A percentile compares a stretch with the other conserved stretches of the same genome.
Conservation (phyloP, 1,284 basidiomycete genomes). For the Golubevia pallescens region DNA sequence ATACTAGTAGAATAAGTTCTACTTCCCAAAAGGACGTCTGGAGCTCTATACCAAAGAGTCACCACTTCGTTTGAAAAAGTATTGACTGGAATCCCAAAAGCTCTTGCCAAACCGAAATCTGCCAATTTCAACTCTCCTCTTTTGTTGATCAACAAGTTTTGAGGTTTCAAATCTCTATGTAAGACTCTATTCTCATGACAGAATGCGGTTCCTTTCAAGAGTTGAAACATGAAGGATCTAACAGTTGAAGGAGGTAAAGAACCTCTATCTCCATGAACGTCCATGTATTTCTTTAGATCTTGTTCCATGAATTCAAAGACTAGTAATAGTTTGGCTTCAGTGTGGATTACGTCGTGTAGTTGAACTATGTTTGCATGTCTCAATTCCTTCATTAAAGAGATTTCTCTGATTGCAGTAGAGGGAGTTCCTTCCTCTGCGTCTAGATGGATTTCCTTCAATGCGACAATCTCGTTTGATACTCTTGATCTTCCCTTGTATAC, state of each 20-base stretch:
- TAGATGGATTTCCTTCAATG: conserved; percentile 88
- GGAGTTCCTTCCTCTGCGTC: conserved; percentile 95
- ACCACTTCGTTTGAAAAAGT: conserved; percentile 69
- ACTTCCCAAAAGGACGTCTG: conserved; percentile 94
- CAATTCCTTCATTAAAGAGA: conserved; percentile 94
- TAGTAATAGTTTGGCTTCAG: conserved; percentile 90
- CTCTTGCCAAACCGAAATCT: background rate
- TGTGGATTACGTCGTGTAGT: conserved; percentile 97
- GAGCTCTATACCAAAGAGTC: conserved; percentile 98
- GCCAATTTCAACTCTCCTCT: conserved; percentile 1
- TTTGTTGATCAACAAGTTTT: conserved; percentile 5
- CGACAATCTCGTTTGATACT: conserved; percentile 58
- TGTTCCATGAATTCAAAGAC: conserved; percentile 99
- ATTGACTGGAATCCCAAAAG: conserved; percentile 63
- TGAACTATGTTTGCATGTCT: conserved; percentile 94
- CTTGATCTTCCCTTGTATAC: conserved; percentile 63
- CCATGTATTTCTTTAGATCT: conserved; percentile 99
- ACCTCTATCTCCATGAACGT: conserved; percentile 92
- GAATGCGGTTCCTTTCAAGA: background rate
- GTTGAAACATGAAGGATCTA: conserved; percentile 68
- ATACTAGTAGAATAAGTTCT: conserved; percentile 98
- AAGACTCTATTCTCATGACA: background rate
- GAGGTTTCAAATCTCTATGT: conserved; percentile 1
- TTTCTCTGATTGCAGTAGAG: conserved; percentile 91
- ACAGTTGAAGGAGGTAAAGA: conserved; percentile 92